Evolutionary conservation across 2,329 filamentous ascomycete genomes (phyloP), one percentile per base, ranked within the genome.

Genomic region (Rhinocladiella mackenziei): DNA sequence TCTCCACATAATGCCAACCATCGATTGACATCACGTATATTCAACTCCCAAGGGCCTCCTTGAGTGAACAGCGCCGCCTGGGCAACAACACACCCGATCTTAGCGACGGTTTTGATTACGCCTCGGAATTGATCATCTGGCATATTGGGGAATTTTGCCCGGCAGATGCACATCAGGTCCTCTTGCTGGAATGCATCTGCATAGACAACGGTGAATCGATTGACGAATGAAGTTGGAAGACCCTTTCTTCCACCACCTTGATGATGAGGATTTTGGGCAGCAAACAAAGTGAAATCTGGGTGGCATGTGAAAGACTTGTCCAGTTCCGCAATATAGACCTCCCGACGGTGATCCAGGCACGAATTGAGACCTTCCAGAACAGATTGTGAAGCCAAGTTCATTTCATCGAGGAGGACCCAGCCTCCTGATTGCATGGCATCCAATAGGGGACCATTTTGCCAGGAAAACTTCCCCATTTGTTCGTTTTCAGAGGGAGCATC

Each of bases 361-460:
- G 92, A 91, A 56, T 98, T 98, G 22, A 98, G 72, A 51, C 92
- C 94, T 68, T 98, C 92, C 1, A 98, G 77, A 2, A 98, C 89
- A 3, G 91, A 94, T 62, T 98, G 92, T 0, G 91, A 97, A 1
- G 94, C 92, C 52, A 98, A 70, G 59, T 98, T 98, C 92, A 98
- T 98, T 70, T 98, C 92, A 60, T 98, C 92, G 0, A 98, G 75
- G 19, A 98, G 72, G 8, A 98, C 92, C 92, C 92, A 98, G 57
- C 94, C 86, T 19, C 92, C 92, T 45, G 80, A 85, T 62, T 97
- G 92, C 91, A 98, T 97, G 0, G 92, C 92, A 61, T 88, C 86
- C 14, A 98, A 71, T 62, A 98, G 97, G 1, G 92, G 89, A 0
- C 91, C 92, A 63, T 98, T 91, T 56, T 89, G 80, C 92, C 92